These are phyloP conservation scores for Neurospora sp. DNA, from an alignment of 495 filamentous ascomycete genomes.

Conservation along the genomic window DNA sequence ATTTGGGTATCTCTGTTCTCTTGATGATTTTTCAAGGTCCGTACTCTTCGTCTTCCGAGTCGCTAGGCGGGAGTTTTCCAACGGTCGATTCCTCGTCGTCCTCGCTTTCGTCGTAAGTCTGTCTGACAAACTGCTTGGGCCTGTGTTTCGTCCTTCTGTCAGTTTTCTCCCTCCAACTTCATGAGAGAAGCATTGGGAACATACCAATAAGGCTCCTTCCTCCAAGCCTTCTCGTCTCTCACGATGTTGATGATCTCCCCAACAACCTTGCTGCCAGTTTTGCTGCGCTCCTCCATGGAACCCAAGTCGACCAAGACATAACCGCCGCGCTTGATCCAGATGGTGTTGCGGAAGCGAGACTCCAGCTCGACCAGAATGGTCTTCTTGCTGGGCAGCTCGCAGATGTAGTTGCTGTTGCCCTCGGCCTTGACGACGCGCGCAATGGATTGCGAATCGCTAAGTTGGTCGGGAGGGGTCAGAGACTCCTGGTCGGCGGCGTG, in stretches of 20 bases:
- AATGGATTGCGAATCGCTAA: conserved; percentile 56
- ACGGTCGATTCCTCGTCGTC: conserved; percentile 70
- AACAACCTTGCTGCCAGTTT: conserved; percentile 65
- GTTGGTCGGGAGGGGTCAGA: conserved; percentile 55
- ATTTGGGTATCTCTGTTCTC: not conserved
- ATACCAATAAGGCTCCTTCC: conserved; percentile 84
- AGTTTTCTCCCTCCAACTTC: not conserved
- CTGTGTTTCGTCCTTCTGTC: conserved; percentile 33
- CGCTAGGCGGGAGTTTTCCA: conserved; percentile 73
- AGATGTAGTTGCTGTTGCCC: conserved; percentile 79
- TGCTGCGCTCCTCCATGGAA: conserved; percentile 48
- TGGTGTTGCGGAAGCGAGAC: conserved; percentile 71
- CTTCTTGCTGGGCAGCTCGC: conserved; percentile 48
- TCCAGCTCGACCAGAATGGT: conserved; percentile 66
- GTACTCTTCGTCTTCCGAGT: conserved; percentile 49
- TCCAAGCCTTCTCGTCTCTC: conserved; percentile 81
- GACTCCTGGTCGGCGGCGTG: conserved; percentile 67
- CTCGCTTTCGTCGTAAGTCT: conserved; percentile 39
- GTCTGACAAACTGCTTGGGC: conserved; percentile 71
- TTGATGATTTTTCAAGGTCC: conserved; percentile 10
- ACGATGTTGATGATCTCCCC: conserved; percentile 94
- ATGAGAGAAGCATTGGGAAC: conserved; percentile 2
- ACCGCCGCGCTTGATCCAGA: conserved; percentile 81
- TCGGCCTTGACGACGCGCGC: conserved; percentile 68
- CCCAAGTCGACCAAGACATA: conserved; percentile 75